Evolutionary conservation across 352 stramenopile species (phyloP).

Genomic region (Globisporangium orthogonon): DNA sequence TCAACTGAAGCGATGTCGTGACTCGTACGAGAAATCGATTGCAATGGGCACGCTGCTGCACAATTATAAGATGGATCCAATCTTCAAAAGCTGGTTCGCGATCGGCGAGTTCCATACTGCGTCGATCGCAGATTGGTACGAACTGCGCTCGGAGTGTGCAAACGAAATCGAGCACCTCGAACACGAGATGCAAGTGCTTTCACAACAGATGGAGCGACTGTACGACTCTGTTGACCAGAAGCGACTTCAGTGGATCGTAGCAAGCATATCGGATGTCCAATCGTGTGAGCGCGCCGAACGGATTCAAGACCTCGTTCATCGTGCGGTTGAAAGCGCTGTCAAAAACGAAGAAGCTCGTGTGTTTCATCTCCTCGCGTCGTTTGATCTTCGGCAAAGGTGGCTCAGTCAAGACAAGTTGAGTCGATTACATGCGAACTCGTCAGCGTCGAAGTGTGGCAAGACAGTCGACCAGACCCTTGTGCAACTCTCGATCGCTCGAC

Average conservation of each 20-base stretch:
- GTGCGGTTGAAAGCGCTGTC: slow-evolving; percentile 14
- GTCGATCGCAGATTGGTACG: slow-evolving; percentile 21
- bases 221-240: slow-evolving; percentile 8
- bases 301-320: slow-evolving; percentile 22
- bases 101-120: slow-evolving; percentile 27
- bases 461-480: slow-evolving; percentile 24
- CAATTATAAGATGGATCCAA: slow-evolving; percentile 29
- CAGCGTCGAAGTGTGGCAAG: background rate
- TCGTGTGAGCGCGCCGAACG: slow-evolving; percentile 15
- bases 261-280: slow-evolving; percentile 21
- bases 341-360: slow-evolving; percentile 20
- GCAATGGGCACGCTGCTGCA: slow-evolving; percentile 14
- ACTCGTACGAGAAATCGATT: slow-evolving; percentile 19
- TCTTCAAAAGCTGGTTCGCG: slow-evolving; percentile 28
- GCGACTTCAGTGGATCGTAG: slow-evolving; percentile 19
- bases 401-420: slow-evolving; percentile 10
- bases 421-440: background rate
- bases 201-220: slow-evolving; percentile 7
- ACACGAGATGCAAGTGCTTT: slow-evolving; percentile 13
- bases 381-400: slow-evolving; percentile 23
- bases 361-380: slow-evolving; percentile 16
- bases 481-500: slow-evolving; percentile 28
- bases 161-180: slow-evolving; percentile 19
- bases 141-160: slow-evolving; percentile 17
- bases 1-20: slow-evolving; percentile 16